Conservation (phyloP, 768 basidiomycete genomes). For the Leucosporidium yakuticum region DNA sequence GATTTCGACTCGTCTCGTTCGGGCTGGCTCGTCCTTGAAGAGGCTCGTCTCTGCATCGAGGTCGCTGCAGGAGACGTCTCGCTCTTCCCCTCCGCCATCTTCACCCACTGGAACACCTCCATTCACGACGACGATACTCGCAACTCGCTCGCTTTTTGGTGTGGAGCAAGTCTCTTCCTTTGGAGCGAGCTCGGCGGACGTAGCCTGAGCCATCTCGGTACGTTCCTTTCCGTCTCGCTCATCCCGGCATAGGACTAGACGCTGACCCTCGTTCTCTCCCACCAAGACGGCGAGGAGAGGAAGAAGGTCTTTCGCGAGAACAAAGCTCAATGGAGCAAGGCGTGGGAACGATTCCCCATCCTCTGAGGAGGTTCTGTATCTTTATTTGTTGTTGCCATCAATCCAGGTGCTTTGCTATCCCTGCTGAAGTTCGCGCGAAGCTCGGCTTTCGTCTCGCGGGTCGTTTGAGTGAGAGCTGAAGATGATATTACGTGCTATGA, state of each 20-base stretch:
- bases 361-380: background rate
- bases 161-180: background rate
- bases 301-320: no score
- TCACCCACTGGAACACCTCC: conserved; percentile 6
- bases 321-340: background rate
- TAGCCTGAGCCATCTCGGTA: background rate
- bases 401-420: no score
- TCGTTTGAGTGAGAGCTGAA: no score
- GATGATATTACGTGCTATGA: no score
- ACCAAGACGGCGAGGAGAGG: background rate
- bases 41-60: background rate
- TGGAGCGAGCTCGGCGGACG: background rate
- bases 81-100: conserved; percentile 5
- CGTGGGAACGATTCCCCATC: conserved; percentile 3
- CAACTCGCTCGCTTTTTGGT: background rate
- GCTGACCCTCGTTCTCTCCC: no score
- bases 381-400: no score
- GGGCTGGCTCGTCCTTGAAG: background rate
- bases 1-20: conserved; percentile 2
- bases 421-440: no score
- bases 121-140: background rate
- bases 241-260: no score
- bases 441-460: no score
- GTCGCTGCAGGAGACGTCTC: conserved; percentile 4
- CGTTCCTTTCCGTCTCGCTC: background rate